Percentiles rank a stretch among this genome's conserved stretches.
These are phyloP conservation scores for Cladosporium austrohemisphaericum DNA, from an alignment of 2,329 filamentous ascomycete genomes.

Conservation along the genomic window DNA sequence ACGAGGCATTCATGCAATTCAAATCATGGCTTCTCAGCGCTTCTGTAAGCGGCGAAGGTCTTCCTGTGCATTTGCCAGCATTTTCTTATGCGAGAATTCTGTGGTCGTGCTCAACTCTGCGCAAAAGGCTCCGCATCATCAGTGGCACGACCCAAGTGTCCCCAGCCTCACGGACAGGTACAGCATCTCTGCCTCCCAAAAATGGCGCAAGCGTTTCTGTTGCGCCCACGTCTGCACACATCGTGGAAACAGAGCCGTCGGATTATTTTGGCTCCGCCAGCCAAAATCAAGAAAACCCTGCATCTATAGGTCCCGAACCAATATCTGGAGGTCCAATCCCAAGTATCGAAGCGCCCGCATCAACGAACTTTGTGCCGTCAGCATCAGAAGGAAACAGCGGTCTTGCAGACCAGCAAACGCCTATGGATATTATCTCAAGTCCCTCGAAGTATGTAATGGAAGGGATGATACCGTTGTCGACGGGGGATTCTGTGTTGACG, in stretches of 20 bases:
- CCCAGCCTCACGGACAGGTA: constrained; percentile 18
- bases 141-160: constrained; percentile 46
- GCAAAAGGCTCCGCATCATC: constrained; percentile 65
- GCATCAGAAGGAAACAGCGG: not conserved
- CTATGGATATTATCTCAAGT: not conserved
- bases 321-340: not conserved
- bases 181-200: constrained; percentile 27
- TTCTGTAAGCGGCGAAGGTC: constrained; percentile 49
- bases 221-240: not conserved
- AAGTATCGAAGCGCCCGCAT: not conserved
- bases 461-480: not conserved
- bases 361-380: not conserved
- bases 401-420: not conserved
- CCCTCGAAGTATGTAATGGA: constrained; percentile 7
- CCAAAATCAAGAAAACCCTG: not conserved
- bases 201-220: constrained; percentile 1
- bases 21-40: constrained; percentile 64
- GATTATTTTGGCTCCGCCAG: constrained; percentile 28
- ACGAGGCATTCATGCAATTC: constrained; percentile 58
- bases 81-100: constrained; percentile 60
- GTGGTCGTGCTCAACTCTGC: constrained; percentile 69
- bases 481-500: constrained; percentile 23
- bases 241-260: constrained; percentile 18
- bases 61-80: constrained; percentile 53
- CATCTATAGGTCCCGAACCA: not conserved